phyloP scores from a whole-genome alignment of 257 asterid species.

The Solanum piurae region DNA sequence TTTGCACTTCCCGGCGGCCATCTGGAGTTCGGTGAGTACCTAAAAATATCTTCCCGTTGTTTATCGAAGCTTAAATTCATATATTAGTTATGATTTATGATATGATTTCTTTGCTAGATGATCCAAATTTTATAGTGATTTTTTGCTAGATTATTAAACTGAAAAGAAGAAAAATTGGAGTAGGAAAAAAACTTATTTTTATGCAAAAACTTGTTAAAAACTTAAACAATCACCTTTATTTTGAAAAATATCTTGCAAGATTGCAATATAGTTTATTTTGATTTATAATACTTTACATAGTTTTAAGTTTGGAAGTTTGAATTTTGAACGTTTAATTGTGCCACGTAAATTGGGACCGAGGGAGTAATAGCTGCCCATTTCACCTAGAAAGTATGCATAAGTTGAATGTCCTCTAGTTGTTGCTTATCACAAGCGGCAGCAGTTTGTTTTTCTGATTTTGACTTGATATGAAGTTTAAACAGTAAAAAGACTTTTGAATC shows the following conservation, averaged over 20 bases:
- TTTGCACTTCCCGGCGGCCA: constrained; percentile 70
- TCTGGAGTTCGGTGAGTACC: constrained; percentile 53
- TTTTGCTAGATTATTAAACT: background rate
- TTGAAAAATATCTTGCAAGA: background rate
- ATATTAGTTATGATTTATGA: background rate
- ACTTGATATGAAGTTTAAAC: fast-evolving
- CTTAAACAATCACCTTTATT: background rate
- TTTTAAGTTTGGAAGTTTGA: too few relatives aligned
- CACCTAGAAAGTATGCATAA: background rate
- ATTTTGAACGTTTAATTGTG: too few relatives aligned
- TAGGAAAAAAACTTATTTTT: background rate
- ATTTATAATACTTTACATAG: too few relatives aligned
- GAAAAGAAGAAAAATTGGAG: background rate
- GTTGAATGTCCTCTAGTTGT: background rate
- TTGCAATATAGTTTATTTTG: background rate
- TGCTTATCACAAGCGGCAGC: background rate
- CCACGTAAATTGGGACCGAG: too few relatives aligned
- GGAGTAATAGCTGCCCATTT: background rate
- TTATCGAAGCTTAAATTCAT: background rate
- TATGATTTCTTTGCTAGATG: background rate
- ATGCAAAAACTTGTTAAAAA: too few relatives aligned
- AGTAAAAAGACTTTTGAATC: background rate
- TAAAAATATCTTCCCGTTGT: background rate
- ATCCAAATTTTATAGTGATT: background rate
- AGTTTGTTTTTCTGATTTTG: too few relatives aligned